Base-by-base conservation (phyloP, 1,139 yeast genomes). In the Meyerozyma sp. region DNA sequence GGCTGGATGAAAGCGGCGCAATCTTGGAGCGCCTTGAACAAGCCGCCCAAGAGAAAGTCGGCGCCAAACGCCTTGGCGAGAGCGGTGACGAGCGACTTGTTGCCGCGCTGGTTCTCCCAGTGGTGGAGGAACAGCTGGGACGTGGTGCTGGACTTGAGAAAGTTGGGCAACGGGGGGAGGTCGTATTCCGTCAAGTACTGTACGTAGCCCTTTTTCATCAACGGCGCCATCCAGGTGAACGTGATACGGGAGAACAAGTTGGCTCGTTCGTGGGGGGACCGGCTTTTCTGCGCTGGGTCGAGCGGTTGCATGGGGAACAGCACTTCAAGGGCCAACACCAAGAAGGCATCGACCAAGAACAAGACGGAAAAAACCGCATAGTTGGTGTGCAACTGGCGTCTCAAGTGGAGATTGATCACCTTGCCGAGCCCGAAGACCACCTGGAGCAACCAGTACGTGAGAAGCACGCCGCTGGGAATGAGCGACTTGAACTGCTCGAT, bases 201-300 rank as follows among this genome's bases (percentile, higher is more conserved):
- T 26, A 72, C 64, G 58, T 86, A 88, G 21, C 99, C 99, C 46
- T 77, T 77, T 58, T 75, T 82, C 96, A 93, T 91, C 58, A 93
- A 70, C 5, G 84, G 87, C 2, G 91, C 80, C 95, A 93, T 86
- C 99, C 99, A 93, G 36, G 81, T 71, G 62, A 93, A 93, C 0
- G 95, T 82, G 46, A 94, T 70, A 48, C 79, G 75, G 14, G 95
- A 81, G 56, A 91, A 90, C 21, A 90, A 68, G 58, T 91, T 86
- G 10, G 99, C 95, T 32, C 67, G 66, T 55, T 91, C 98, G 49
- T 78, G 82, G 3, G 97, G 95, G 50, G 75, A 61, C 2, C 46
- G 43, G 43, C 70, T 73, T 29, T 64, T 60, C 29, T 70, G 57
- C n/a, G 71, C 67, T 42, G 70, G 72, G 52, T 46, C 30, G 49